Conservation (phyloP, 169 alveolate species). For the Plasmodium relictum region DNA sequence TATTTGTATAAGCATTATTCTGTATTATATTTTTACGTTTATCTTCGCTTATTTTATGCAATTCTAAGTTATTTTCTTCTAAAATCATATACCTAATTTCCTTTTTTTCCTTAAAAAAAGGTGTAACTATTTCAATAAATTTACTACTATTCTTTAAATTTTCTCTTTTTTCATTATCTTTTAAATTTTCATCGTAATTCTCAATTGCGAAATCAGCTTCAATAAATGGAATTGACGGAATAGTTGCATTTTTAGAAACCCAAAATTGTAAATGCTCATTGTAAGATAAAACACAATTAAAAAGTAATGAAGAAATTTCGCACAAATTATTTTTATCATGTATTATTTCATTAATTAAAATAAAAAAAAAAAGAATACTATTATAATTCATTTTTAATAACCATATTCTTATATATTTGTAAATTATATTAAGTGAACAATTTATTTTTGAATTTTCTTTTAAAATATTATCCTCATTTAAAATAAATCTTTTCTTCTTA, state of each 20-base stretch:
- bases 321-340: slow-evolving; percentile 31
- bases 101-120: not conserved
- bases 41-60: not conserved
- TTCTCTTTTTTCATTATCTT: not conserved
- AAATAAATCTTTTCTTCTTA: slow-evolving; percentile 4
- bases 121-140: slow-evolving; percentile 3
- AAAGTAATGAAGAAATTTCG: slow-evolving; percentile 44
- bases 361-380: slow-evolving; percentile 31
- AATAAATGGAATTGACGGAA: slow-evolving; percentile 28
- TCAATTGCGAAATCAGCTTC: slow-evolving; percentile 31
- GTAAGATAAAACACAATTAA: slow-evolving; percentile 68
- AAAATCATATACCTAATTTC: not conserved
- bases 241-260: slow-evolving; percentile 2
- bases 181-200: not conserved
- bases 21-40: not conserved
- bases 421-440: slow-evolving; percentile 60
- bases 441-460: slow-evolving; percentile 45
- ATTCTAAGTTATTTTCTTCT: not conserved
- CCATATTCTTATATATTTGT: slow-evolving; percentile 69
- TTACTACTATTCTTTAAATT: not conserved
- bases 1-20: not conserved
- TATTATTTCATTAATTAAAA: slow-evolving; percentile 27
- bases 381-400: slow-evolving; percentile 28
- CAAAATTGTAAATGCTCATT: slow-evolving; percentile 65
- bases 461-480: slow-evolving; percentile 31